These are phyloP conservation scores for Fusarium drepaniforme DNA, from an alignment of 2,329 filamentous ascomycete genomes.

Conservation along the genomic window DNA sequence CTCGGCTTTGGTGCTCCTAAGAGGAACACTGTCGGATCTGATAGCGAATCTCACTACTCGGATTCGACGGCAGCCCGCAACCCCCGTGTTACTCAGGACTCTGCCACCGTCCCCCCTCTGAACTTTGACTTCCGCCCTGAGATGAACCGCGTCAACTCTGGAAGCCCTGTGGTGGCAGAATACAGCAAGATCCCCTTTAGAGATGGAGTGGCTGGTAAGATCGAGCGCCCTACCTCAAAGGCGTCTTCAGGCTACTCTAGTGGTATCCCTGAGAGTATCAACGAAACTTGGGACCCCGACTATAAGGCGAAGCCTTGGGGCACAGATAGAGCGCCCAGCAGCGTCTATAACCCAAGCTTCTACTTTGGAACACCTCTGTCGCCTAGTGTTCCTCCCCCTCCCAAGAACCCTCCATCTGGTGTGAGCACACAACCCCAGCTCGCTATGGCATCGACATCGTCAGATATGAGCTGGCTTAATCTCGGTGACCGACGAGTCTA, in stretches of 20 bases:
- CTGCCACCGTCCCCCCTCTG: constrained; percentile 77
- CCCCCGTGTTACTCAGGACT: constrained; percentile 70
- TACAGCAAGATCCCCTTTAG: constrained; percentile 65
- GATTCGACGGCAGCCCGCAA: constrained; percentile 41
- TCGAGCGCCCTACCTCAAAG: constrained; percentile 68
- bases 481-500: constrained; percentile 63
- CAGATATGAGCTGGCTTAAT: constrained; percentile 87
- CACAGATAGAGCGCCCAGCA: constrained; percentile 63
- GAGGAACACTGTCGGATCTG: constrained; percentile 65
- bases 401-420: constrained; percentile 48
- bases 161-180: constrained; percentile 76
- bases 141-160: constrained; percentile 75
- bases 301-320: constrained; percentile 61
- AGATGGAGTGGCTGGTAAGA: constrained; percentile 71
- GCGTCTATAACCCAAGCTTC: constrained; percentile 61
- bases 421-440: constrained; percentile 65
- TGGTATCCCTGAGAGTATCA: constrained; percentile 73
- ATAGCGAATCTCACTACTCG: constrained; percentile 69
- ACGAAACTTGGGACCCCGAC: constrained; percentile 67
- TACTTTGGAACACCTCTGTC: constrained; percentile 58
- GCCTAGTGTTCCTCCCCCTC: constrained; percentile 49
- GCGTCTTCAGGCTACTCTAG: constrained; percentile 71
- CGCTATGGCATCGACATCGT: constrained; percentile 61
- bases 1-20: constrained; percentile 68
- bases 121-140: constrained; percentile 72